These are phyloP conservation scores for Coniochaeta hoffmannii DNA, from an alignment of 2,329 filamentous ascomycete species.

Conservation along the genomic window DNA sequence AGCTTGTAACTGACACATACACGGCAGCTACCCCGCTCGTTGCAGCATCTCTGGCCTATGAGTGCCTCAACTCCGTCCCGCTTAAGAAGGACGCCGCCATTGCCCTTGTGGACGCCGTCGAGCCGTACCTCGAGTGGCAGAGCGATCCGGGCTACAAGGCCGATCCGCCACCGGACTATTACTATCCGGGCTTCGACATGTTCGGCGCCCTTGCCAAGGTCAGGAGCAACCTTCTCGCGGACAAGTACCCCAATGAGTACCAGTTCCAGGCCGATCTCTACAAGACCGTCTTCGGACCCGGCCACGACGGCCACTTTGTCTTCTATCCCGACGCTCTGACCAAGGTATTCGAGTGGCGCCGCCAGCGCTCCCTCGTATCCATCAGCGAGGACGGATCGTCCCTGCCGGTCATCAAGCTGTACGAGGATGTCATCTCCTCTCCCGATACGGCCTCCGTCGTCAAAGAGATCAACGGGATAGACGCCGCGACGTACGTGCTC, in stretches of 20 bases:
- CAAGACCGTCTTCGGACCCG: conserved; percentile 26
- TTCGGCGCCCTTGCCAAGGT: conserved; percentile 25
- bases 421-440: conserved; percentile 20
- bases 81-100: conserved; percentile 29
- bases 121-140: conserved; percentile 34
- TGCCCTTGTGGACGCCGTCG: conserved; percentile 28
- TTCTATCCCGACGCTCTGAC: conserved; percentile 32
- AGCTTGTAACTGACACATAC: not conserved
- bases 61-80: conserved; percentile 33
- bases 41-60: conserved; percentile 28
- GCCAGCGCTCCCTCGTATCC: conserved; percentile 31
- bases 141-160: conserved; percentile 25
- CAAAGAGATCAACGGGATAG: conserved; percentile 19
- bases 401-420: conserved; percentile 41
- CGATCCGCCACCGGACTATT: conserved; percentile 24
- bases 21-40: conserved; percentile 16
- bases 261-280: conserved; percentile 33
- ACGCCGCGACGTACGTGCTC: conserved; percentile 28
- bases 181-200: conserved; percentile 29
- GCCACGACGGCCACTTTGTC: conserved; percentile 34
- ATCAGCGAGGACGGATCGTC: conserved; percentile 24
- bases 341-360: conserved; percentile 27
- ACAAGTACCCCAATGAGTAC: conserved; percentile 30
- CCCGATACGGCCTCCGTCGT: conserved; percentile 16
- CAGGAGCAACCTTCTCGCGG: conserved; percentile 20